Base-by-base conservation (phyloP, 805 yeast genomes). In the Vanderwaltozyma polyspora region DNA sequence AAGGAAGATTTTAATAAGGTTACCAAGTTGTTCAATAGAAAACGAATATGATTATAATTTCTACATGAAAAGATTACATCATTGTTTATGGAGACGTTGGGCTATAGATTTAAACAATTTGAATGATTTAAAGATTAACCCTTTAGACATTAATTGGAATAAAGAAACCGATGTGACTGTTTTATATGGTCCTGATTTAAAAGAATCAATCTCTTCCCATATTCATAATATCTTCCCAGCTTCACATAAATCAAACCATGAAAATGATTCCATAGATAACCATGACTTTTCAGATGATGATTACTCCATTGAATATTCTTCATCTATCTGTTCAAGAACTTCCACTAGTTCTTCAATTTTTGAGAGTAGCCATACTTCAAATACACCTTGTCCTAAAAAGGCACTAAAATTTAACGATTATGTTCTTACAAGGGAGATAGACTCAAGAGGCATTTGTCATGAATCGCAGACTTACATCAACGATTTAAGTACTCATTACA, bases 81-180 rank as follows among this genome's bases (percentile, higher is more conserved):
- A 82, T 49, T 89, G 95, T 11, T 69, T 83, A 33, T 89, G 97
- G 97, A 70, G 97, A 52, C 85, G 94, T 14, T 89, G 96, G 96
- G 79, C 89, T 9, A 87, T 87, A 59, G 68, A 82, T 34, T 72
- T 79, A 45, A 68, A 71, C 42, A 66, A 73, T 22, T 59, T 76
- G 29, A 83, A 93, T 9, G 12, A 12, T 19, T 12, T 5, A 12
- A 19, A 26, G 12, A 74, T 85, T 8, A 70, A 85, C 19, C 97
- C 98, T 2, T 80, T 83, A 42, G 67, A 69, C 19, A 79, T 89
- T 34, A 87, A 89, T 58, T 89, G 98, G 98, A 75, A 81, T 40
- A 89, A 91, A 59, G 97, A 89, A 48, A 77, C 76, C 46, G 98
- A 89, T 52, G 87, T 89, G 18, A 85, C 95, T 1, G 89, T 95